These are phyloP conservation scores for Ceratobasidium sp. DNA, from an alignment of 1,284 basidiomycete species.

Conservation along the genomic window DNA sequence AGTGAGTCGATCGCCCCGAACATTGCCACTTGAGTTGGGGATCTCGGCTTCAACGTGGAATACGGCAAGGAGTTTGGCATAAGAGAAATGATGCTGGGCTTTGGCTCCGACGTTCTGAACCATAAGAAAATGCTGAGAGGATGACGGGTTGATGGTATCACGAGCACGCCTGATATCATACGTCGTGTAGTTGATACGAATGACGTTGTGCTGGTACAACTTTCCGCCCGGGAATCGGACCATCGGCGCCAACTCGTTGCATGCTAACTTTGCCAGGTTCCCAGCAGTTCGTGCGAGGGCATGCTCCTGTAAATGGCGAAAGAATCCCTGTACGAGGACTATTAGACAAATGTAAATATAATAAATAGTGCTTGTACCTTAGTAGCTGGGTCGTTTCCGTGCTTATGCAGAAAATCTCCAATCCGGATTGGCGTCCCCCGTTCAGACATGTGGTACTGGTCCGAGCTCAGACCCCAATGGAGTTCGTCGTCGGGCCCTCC, in stretches of 20 bases:
- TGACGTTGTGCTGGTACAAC: conserved; percentile 45
- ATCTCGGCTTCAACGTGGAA: conserved; percentile 46
- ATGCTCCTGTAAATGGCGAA: neutral
- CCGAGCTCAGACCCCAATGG: conserved; percentile 15
- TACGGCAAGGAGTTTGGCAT: conserved; percentile 48
- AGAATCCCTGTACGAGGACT: no score
- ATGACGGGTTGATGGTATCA: conserved; percentile 46
- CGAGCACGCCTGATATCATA: conserved; percentile 53
- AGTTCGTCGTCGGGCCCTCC: conserved; percentile 38
- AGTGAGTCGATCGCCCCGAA: neutral
- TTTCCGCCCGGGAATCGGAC: neutral
- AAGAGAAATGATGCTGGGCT: conserved; percentile 45
- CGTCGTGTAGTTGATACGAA: conserved; percentile 54
- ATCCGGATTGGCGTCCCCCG: conserved; percentile 39
- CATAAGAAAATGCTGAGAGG: neutral
- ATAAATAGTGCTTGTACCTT: conserved; percentile 29
- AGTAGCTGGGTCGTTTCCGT: conserved; percentile 44
- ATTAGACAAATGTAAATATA: conserved; percentile 28
- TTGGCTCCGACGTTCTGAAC: neutral
- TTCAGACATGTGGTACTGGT: neutral
- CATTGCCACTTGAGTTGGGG: no score
- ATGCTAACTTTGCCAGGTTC: no score
- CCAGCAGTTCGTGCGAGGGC: no score
- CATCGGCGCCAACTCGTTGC: no score
- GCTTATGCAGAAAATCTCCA: conserved; percentile 1